Conservation (phyloP, 768 basidiomycete species). For the Naganishia onofrii region DNA sequence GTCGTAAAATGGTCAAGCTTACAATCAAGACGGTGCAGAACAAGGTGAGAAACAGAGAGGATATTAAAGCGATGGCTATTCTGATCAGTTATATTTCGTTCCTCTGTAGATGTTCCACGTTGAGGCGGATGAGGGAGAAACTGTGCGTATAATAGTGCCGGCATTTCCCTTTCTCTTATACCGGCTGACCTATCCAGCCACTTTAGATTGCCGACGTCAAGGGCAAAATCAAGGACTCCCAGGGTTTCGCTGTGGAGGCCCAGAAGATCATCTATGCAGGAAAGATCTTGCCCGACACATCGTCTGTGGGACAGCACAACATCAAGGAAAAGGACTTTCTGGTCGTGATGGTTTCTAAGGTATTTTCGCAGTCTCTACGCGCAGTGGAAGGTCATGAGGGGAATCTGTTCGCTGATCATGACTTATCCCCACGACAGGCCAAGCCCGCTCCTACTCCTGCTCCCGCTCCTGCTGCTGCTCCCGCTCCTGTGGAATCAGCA, state of each 20-base stretch:
- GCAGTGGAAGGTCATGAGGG: background rate
- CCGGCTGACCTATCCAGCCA: background rate
- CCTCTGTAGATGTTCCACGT: constrained; percentile 68
- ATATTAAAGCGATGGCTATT: background rate
- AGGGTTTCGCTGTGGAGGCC: constrained; percentile 67
- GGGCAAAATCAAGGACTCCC: constrained; percentile 71
- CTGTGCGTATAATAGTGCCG: constrained; percentile 52
- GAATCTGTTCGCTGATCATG: background rate
- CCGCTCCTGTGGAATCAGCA: constrained; percentile 46
- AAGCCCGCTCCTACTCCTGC: constrained; percentile 49
- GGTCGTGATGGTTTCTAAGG: constrained; percentile 98
- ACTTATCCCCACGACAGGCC: constrained; percentile 39
- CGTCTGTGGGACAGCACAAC: constrained; percentile 78
- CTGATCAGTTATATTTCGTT: constrained; percentile 10
- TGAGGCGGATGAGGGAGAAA: constrained; percentile 73
- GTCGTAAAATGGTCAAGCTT: constrained; percentile 68
- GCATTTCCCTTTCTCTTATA: background rate
- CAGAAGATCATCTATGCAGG: constrained; percentile 98
- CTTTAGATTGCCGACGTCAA: constrained; percentile 67
- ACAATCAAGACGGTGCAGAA: constrained; percentile 94
- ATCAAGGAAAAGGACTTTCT: constrained; percentile 99
- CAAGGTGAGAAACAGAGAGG: constrained; percentile 52
- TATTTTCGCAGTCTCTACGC: constrained; percentile 54
- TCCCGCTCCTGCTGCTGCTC: constrained; percentile 36
- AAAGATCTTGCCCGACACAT: constrained; percentile 83